These are phyloP conservation scores for Saccharomycopsis sp. DNA, from an alignment of 805 yeast genomes.

Conservation along the genomic window DNA sequence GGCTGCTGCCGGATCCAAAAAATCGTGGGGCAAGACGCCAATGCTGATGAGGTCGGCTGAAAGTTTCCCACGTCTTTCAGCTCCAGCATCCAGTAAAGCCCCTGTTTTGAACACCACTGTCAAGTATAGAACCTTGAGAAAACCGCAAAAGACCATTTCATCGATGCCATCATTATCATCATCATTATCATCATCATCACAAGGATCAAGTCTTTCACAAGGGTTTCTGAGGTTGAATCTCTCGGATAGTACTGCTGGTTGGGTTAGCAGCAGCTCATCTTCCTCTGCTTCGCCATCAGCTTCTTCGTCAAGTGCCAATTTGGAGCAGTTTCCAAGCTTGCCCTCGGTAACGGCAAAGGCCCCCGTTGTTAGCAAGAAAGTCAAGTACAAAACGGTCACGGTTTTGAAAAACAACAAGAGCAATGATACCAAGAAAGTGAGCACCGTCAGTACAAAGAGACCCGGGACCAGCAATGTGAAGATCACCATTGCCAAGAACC, in stretches of 20 bases:
- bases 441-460: too few relatives aligned
- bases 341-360: neutral
- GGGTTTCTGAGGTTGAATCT: conserved; percentile 6
- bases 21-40: neutral
- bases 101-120: neutral
- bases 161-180: too few relatives aligned
- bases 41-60: neutral
- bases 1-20: neutral
- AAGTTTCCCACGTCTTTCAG: conserved; percentile 6
- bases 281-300: conserved; percentile 28
- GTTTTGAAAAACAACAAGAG: too few relatives aligned
- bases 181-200: too few relatives aligned
- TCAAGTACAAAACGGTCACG: too few relatives aligned
- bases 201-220: conserved; percentile 2
- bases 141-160: neutral
- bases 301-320: too few relatives aligned
- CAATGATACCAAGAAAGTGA: neutral
- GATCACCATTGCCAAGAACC: too few relatives aligned
- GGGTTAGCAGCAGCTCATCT: conserved; percentile 28
- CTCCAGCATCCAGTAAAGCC: neutral
- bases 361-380: conserved; percentile 8
- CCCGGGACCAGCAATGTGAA: neutral
- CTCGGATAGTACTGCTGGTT: conserved; percentile 12
- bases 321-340: conserved; percentile 17
- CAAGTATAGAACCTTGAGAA: neutral